A percentile compares a stretch with the other conserved stretches of the same genome.
These are phyloP conservation scores for Pestalotiopsis sp. DNA, from an alignment of 2,329 filamentous ascomycete species.

Conservation along the genomic window DNA sequence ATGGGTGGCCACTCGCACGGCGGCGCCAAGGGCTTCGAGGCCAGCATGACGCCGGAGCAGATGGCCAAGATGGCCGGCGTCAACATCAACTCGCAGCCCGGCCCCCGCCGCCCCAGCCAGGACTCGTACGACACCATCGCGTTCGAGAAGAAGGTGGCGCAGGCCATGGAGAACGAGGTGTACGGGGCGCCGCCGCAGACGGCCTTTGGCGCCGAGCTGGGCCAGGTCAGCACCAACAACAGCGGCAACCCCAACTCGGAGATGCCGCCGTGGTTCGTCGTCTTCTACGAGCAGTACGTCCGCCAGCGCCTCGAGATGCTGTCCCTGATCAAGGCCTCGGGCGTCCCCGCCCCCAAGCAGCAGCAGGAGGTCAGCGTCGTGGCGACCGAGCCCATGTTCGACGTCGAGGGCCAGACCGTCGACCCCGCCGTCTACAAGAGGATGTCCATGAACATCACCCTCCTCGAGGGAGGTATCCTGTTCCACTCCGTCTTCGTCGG, in stretches of 20 bases:
- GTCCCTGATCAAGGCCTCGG: slow-evolving; percentile 48
- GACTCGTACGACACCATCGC: slow-evolving; percentile 37
- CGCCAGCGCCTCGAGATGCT: slow-evolving; percentile 63
- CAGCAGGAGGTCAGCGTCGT: slow-evolving; percentile 23
- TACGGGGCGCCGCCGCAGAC: slow-evolving; percentile 22
- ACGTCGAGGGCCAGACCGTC: slow-evolving; percentile 46
- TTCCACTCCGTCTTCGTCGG: slow-evolving; percentile 80
- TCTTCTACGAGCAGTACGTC: slow-evolving; percentile 65
- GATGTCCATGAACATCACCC: slow-evolving; percentile 71
- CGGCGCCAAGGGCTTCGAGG: slow-evolving; percentile 50
- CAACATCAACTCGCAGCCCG: slow-evolving; percentile 24
- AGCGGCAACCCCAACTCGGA: slow-evolving; percentile 31
- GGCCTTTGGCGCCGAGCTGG: slow-evolving; percentile 26
- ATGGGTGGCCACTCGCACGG: slow-evolving; percentile 62
- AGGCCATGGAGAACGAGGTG: slow-evolving; percentile 42
- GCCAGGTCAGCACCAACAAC: slow-evolving; percentile 27
- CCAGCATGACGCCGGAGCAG: slow-evolving; percentile 13
- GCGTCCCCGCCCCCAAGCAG: slow-evolving; percentile 26
- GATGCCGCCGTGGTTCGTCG: slow-evolving; percentile 65
- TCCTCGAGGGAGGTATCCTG: slow-evolving; percentile 77
- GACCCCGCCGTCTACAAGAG: slow-evolving; percentile 57
- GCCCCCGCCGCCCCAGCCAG: slow-evolving; percentile 36
- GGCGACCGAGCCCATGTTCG: slow-evolving; percentile 38
- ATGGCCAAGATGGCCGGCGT: slow-evolving; percentile 17
- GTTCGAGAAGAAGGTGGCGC: slow-evolving; percentile 44